These are phyloP conservation scores for Backusella circina DNA, from an alignment of 192 early-diverging fungal species.

Conservation along the genomic window DNA sequence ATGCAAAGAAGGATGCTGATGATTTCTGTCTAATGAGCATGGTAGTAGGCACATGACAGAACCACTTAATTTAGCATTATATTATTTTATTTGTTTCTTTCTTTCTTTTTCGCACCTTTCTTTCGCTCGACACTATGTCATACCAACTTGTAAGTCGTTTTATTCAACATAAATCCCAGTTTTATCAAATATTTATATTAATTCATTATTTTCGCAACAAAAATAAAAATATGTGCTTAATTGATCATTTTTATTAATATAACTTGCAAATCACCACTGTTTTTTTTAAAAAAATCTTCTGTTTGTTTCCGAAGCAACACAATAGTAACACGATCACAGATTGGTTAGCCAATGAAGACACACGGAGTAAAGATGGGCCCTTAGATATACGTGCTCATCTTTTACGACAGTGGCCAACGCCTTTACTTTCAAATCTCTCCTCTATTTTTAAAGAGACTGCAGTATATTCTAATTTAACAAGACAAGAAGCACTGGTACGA, in stretches of 20 bases:
- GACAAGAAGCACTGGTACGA: not conserved
- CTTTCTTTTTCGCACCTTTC: not conserved
- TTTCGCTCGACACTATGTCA: not conserved
- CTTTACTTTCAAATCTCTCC: not conserved
- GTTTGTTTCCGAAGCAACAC: not conserved
- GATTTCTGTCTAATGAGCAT: not conserved
- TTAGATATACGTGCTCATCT: not conserved
- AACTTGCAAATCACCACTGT: not conserved
- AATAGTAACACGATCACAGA: not conserved
- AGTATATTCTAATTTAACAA: not conserved
- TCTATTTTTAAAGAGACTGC: slow-evolving; percentile 1
- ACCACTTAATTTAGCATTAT: not conserved
- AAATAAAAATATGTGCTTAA: not conserved
- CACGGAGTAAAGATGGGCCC: not conserved
- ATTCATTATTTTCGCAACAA: not conserved
- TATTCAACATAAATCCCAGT: not conserved
- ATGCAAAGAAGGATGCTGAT: not conserved
- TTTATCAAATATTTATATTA: not conserved
- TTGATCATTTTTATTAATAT: not conserved
- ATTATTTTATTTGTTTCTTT: not conserved
- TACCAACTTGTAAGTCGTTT: not conserved
- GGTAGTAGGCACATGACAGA: not conserved
- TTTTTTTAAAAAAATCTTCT: not conserved
- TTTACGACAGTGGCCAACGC: not conserved
- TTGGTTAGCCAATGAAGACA: not conserved